These are phyloP conservation scores for Castanea mollissima DNA, from an alignment of 306 rosid species.

Conservation along the genomic window DNA sequence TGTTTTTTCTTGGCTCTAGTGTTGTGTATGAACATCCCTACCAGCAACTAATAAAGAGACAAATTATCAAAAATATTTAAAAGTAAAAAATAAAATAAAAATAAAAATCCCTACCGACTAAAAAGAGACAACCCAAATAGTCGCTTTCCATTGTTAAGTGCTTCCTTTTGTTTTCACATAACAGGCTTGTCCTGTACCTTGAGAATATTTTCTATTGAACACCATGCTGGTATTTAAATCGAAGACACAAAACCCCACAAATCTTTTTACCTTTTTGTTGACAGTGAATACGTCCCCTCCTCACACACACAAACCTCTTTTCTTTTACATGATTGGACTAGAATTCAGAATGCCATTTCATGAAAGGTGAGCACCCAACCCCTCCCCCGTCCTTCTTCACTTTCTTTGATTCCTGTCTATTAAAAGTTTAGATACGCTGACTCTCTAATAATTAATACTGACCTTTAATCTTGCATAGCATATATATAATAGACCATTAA, in stretches of 20 bases:
- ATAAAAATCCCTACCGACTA: conserved; percentile 9
- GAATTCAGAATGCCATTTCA: conserved; percentile 10
- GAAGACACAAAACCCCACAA: conserved; percentile 56
- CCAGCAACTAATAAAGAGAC: conserved; percentile 29
- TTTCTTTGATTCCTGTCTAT: conserved; percentile 14
- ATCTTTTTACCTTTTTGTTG: conserved; percentile 43
- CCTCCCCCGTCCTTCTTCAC: conserved; percentile 1
- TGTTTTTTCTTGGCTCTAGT: background rate
- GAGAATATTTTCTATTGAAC: conserved; percentile 35
- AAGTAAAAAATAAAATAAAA: too few relatives aligned
- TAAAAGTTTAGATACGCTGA: too few relatives aligned
- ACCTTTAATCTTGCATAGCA: too few relatives aligned
- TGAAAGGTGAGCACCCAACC: background rate
- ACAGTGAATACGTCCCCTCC: conserved; percentile 34
- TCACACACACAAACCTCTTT: conserved; percentile 14
- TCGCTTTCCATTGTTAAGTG: conserved; percentile 26
- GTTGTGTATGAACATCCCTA: background rate
- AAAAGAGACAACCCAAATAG: conserved; percentile 25
- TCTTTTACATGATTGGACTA: conserved; percentile 39
- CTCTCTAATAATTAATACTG: too few relatives aligned
- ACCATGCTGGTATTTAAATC: conserved; percentile 22
- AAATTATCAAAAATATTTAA: background rate
- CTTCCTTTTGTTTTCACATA: conserved; percentile 24
- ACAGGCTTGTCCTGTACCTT: conserved; percentile 18
- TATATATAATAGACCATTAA: too few relatives aligned